Base-by-base conservation (phyloP, 805 yeast species). In the Saccharomycopsis fibuligera region DNA sequence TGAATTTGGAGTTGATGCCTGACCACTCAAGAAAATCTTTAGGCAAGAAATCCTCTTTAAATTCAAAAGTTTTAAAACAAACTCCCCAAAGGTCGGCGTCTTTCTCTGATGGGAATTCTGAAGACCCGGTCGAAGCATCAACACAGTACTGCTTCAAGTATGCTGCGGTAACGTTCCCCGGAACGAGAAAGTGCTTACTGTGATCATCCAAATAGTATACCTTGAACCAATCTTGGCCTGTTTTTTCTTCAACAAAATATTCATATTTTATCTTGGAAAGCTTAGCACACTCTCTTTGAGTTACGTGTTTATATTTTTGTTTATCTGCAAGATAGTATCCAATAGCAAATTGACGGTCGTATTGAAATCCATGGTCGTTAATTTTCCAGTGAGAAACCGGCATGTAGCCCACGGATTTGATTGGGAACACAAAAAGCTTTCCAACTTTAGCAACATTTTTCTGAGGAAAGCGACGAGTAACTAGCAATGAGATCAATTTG, bases 371-470 rank as follows among this genome's bases (percentile, higher is more conserved):
- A 45, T 60, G 54, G 35, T 53, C 54, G 43, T 58, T 62, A 16
- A 65, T 45, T 19, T 53, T 53, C 29, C 58, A 54, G 40, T 56
- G 52, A 4, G 50, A 37, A n/a, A 65, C 56, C 2, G 49, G 38
- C 17, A 65, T 50, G 30, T 63, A 65, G 6, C 58, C 56, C 31
- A 64, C 53, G 2, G 67, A 63, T 47, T 65, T 65, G 54, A 65
- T 58, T 5, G 69, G 69, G 38, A 54, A 60, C 5, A 65, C 51
- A 49, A 47, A 53, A 27, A 56, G 47, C 44, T 54, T 48, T 17
- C 44, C 43, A 29, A 57, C 40, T 10, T 17, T 41, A 6, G 46
- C 50, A 5, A 35, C 40, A 14, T 22, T 25, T n/a, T 24, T n/a
- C 22, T 29, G 21, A 35, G 41, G 41, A 10, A 35, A 35, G n/a